These are phyloP conservation scores for Yamadazyma triangularis DNA, from an alignment of 1,139 yeast genomes.

Conservation along the genomic window DNA sequence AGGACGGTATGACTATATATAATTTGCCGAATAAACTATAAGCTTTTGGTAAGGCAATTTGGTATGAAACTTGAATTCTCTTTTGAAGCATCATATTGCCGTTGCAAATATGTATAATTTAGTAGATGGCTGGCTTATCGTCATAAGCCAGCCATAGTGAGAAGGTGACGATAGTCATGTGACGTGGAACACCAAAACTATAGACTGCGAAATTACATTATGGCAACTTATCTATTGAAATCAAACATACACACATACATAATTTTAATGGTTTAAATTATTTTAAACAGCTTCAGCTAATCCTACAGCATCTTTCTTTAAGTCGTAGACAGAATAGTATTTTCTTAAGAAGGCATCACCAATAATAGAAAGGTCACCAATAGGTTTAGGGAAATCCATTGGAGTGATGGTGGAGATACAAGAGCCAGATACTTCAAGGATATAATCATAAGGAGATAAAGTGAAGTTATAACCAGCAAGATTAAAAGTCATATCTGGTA, in stretches of 20 bases:
- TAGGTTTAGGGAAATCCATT: conserved; percentile 95
- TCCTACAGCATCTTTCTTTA: conserved; percentile 88
- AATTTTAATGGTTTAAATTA: no score
- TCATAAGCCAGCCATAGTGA: no score
- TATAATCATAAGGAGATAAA: conserved; percentile 82
- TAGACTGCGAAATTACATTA: no score
- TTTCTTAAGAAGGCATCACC: conserved; percentile 97
- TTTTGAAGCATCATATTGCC: not conserved
- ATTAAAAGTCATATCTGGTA: conserved; percentile 89
- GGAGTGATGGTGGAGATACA: conserved; percentile 96
- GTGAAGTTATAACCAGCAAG: conserved; percentile 90
- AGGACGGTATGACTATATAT: not conserved
- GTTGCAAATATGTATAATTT: not conserved
- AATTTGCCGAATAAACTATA: not conserved
- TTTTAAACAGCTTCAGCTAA: conserved; percentile 60
- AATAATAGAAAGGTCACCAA: conserved; percentile 91
- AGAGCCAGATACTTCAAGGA: conserved; percentile 87
- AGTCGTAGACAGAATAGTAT: conserved; percentile 89
- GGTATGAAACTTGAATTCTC: not conserved
- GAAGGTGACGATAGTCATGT: no score
- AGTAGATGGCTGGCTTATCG: not conserved
- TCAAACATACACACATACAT: no score
- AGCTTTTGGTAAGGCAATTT: not conserved
- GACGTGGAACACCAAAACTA: no score
- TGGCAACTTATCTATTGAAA: no score